phyloP scores from a whole-genome alignment of 1,284 basidiomycete genomes.

The Trichosporon sp. region DNA sequence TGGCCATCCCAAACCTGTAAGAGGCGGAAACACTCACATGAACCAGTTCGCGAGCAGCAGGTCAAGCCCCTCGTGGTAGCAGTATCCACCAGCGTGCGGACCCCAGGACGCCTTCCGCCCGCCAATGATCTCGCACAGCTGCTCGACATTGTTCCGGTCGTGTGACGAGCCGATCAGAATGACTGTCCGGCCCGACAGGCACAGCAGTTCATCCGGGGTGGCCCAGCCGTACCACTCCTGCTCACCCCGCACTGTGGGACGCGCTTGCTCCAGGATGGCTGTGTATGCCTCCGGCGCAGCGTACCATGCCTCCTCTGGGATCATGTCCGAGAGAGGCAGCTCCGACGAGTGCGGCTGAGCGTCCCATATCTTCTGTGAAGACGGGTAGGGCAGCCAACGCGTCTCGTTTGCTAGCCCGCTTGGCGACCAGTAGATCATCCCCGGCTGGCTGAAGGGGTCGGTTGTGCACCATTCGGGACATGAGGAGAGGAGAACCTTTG shows the following conservation, averaged over 20 bases:
- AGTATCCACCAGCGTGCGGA: conserved; percentile 17
- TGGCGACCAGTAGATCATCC: conserved; percentile 23
- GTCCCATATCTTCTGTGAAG: background rate
- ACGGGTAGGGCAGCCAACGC: conserved; percentile 24
- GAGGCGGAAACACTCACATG: conserved; percentile 17
- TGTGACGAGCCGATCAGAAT: background rate
- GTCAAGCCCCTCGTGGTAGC: conserved; percentile 17
- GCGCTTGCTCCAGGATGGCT: conserved; percentile 5
- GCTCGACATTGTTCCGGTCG: conserved; percentile 12
- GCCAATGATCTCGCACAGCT: conserved; percentile 8
- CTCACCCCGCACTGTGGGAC: background rate
- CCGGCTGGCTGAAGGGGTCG: conserved; percentile 22
- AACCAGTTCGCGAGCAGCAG: conserved; percentile 24
- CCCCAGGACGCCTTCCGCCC: conserved; percentile 14
- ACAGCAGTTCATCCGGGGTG: background rate
- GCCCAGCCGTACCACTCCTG: background rate
- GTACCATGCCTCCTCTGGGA: conserved; percentile 9
- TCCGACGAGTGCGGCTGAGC: conserved; percentile 7
- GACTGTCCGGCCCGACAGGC: background rate
- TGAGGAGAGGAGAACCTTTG: background rate
- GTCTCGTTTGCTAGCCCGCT: conserved; percentile 16
- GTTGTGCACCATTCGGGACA: conserved; percentile 4
- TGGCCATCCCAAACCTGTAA: background rate
- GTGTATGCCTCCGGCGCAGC: conserved; percentile 12
- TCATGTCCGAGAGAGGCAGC: conserved; percentile 6